Evolutionary conservation across 352 stramenopile genomes (phyloP).

Genomic region (Pythium rhizo-oryzae): DNA sequence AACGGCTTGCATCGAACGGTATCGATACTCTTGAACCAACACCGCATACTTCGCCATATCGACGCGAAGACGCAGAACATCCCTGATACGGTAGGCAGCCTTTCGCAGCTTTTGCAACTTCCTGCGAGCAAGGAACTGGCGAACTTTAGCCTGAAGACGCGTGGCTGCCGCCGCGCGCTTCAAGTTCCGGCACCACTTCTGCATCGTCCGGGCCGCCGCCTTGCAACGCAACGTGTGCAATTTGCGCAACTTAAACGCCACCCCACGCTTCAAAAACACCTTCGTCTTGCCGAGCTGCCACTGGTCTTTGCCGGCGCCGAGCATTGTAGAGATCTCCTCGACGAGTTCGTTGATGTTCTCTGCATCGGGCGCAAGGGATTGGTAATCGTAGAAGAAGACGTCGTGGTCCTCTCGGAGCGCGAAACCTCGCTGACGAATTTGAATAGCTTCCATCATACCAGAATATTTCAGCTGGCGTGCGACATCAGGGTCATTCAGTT

Average conservation of each 20-base stretch:
- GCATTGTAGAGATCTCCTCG: conserved; percentile 81
- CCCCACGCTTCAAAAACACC: conserved; percentile 81
- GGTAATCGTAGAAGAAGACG: conserved; percentile 92
- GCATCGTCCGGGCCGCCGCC: conserved; percentile 73
- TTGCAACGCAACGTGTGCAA: conserved; percentile 83
- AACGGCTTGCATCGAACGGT: conserved; percentile 53
- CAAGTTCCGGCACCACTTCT: conserved; percentile 83
- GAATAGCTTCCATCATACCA: conserved; percentile 92
- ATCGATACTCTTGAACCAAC: conserved; percentile 53
- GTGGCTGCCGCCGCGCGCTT: conserved; percentile 58
- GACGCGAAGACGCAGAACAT: conserved; percentile 58
- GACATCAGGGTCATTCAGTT: conserved; percentile 84
- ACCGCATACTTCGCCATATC: conserved; percentile 63
- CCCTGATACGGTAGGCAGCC: conserved; percentile 65
- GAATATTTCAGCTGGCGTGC: conserved; percentile 91
- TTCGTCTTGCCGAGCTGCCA: conserved; percentile 91
- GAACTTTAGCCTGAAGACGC: conserved; percentile 72
- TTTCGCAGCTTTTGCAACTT: conserved; percentile 51
- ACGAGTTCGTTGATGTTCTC: conserved; percentile 87
- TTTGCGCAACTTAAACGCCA: conserved; percentile 84
- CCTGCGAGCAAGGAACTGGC: conserved; percentile 69
- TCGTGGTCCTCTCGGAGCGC: conserved; percentile 88
- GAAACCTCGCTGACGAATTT: conserved; percentile 90
- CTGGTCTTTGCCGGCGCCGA: conserved; percentile 87
- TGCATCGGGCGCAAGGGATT: conserved; percentile 82